phyloP scores from a whole-genome alignment of 1,284 basidiomycete genomes.

The Ceratobasidium sp. region DNA sequence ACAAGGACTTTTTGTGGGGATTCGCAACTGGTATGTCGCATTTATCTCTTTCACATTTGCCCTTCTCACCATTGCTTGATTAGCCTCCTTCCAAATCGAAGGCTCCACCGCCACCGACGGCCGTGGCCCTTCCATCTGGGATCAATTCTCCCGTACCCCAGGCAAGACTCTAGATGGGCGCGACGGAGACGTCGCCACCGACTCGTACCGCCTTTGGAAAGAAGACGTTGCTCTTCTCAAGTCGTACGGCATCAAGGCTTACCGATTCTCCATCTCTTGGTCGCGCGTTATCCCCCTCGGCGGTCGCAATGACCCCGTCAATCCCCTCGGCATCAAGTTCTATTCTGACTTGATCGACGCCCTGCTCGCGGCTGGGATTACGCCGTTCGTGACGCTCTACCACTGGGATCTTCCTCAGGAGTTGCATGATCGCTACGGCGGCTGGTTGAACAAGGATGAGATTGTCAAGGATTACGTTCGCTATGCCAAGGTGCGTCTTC shows the following conservation, averaged over 20 bases:
- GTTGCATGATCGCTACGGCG: conserved; percentile 72
- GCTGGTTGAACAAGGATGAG: conserved; percentile 71
- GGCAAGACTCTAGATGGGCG: conserved; percentile 70
- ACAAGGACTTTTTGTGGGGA: conserved; percentile 71
- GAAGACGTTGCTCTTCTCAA: conserved; percentile 72
- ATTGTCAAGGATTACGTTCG: conserved; percentile 67
- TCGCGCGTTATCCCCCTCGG: conserved; percentile 72
- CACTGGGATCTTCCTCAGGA: conserved; percentile 80
- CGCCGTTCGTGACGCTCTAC: conserved; percentile 74
- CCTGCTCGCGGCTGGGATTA: conserved; percentile 66
- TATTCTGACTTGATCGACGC: conserved; percentile 74
- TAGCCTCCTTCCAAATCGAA: conserved; percentile 70
- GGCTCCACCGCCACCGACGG: conserved; percentile 63
- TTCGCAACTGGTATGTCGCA: conserved; percentile 70
- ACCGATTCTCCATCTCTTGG: conserved; percentile 78
- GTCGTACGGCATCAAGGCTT: conserved; percentile 62
- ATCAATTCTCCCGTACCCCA: conserved; percentile 69
- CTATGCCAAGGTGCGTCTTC: conserved; percentile 64
- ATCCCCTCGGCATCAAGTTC: conserved; percentile 68
- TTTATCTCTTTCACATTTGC: not conserved
- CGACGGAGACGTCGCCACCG: conserved; percentile 71
- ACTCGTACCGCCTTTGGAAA: conserved; percentile 71
- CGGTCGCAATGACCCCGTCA: conserved; percentile 73
- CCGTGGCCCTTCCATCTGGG: conserved; percentile 74
- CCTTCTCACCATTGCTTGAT: conserved; percentile 11